phyloP scores from a whole-genome alignment of 176 grass and related monocot species.

The Rhynchospora breviuscula region DNA sequence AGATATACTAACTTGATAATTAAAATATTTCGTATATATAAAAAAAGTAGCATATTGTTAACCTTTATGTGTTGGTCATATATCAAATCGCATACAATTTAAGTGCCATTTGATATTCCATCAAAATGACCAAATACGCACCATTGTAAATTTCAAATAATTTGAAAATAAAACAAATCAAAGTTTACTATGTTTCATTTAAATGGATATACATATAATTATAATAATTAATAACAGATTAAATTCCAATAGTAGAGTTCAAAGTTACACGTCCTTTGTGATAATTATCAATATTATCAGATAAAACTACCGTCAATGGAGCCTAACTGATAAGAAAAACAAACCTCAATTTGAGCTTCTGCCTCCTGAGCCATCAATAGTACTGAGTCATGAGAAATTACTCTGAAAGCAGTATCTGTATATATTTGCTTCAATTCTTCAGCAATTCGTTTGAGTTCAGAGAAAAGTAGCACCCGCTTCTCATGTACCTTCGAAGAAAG shows the following conservation, averaged over 20 bases:
- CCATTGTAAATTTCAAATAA: background rate
- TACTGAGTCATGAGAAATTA: constrained; percentile 43
- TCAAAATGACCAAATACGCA: background rate
- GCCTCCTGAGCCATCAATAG: constrained; percentile 51
- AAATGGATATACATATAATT: background rate
- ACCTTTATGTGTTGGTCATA: background rate
- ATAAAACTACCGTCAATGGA: background rate
- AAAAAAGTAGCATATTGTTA: background rate
- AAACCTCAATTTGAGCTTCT: constrained; percentile 59
- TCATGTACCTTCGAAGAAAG: constrained; percentile 45
- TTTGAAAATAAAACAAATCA: background rate
- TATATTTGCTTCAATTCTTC: constrained; percentile 42
- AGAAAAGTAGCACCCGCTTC: constrained; percentile 53
- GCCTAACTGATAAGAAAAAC: background rate
- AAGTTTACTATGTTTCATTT: background rate
- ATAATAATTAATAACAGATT: background rate
- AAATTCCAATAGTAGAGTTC: background rate
- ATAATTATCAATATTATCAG: background rate
- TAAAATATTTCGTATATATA: background rate
- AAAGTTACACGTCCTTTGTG: background rate
- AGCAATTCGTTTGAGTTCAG: constrained; percentile 42
- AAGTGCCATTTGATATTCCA: background rate
- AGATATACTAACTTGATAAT: background rate
- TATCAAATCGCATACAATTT: background rate
- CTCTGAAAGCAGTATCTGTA: constrained; percentile 33